These are phyloP conservation scores for Torrubiella hemipterigena DNA, from an alignment of 2,329 filamentous ascomycete species.

Conservation along the genomic window DNA sequence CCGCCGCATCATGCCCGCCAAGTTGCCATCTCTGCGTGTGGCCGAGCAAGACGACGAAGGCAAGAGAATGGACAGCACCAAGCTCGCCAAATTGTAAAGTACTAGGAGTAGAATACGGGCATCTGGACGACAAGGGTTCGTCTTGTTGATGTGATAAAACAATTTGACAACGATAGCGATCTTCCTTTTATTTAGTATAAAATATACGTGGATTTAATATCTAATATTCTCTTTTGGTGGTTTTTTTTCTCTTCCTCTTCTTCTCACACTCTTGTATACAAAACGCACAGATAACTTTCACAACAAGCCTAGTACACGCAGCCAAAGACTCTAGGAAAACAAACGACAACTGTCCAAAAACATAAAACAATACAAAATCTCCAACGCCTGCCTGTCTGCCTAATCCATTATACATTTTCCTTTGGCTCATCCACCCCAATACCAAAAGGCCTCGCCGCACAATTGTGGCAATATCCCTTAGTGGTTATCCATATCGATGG, in stretches of 20 bases:
- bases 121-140: background rate
- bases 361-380: too few species aligned
- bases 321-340: too few species aligned
- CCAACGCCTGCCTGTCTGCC: background rate
- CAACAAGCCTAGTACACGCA: too few species aligned
- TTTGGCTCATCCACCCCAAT: conserved; percentile 8
- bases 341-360: too few species aligned
- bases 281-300: too few species aligned
- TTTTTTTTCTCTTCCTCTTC: too few species aligned
- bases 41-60: conserved; percentile 75
- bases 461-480: too few species aligned
- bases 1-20: conserved; percentile 64
- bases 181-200: background rate
- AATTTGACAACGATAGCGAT: background rate
- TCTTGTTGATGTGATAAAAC: background rate
- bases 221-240: background rate
- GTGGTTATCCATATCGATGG: too few species aligned
- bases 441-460: too few species aligned
- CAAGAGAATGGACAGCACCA: conserved; percentile 53
- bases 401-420: background rate
- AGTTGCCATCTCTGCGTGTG: conserved; percentile 59
- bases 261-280: too few species aligned
- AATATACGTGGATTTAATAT: background rate
- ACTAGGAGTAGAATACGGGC: background rate
- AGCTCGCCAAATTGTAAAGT: conserved; percentile 26